Evolutionary conservation across 306 rosid species (phyloP).

Genomic region (Fagus sylvatica): DNA sequence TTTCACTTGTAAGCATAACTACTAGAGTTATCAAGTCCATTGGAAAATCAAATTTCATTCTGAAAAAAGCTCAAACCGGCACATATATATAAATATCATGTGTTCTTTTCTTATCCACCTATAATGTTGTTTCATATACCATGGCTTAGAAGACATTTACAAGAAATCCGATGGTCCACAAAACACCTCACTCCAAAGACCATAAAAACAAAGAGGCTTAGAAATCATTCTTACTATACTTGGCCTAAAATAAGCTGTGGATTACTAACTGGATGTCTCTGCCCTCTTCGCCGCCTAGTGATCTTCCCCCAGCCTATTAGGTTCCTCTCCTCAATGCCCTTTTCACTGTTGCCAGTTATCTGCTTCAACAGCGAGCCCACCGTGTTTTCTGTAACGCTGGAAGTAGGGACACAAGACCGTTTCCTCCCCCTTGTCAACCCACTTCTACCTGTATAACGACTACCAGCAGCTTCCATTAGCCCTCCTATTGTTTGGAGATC

Average conservation of each 20-base stretch:
- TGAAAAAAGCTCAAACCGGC: background rate
- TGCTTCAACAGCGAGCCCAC: conserved; percentile 33
- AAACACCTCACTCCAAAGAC: conserved; percentile 30
- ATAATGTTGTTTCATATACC: conserved; percentile 7
- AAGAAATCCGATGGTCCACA: conserved; percentile 40
- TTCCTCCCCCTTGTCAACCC: conserved; percentile 42
- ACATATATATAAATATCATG: background rate
- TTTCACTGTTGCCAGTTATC: conserved; percentile 26
- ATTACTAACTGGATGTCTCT: conserved; percentile 54
- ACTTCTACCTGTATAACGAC: conserved; percentile 38
- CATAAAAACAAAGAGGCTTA: conserved; percentile 1
- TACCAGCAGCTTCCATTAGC: conserved; percentile 54
- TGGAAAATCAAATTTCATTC: background rate
- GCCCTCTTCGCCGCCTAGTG: conserved; percentile 62
- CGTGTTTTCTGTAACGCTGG: conserved; percentile 25
- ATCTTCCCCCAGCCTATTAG: conserved; percentile 71
- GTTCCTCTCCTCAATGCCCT: conserved; percentile 45
- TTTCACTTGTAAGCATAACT: no score
- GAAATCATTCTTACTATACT: conserved; percentile 29
- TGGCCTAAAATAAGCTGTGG: conserved; percentile 39
- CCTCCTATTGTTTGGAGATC: conserved; percentile 85
- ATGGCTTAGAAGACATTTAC: conserved; percentile 43
- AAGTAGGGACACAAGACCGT: conserved; percentile 43
- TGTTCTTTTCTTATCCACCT: conserved; percentile 32
- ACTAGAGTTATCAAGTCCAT: background rate